These are phyloP conservation scores for Apiotrichum siamense DNA, from an alignment of 1,284 basidiomycete species.

Conservation along the genomic window DNA sequence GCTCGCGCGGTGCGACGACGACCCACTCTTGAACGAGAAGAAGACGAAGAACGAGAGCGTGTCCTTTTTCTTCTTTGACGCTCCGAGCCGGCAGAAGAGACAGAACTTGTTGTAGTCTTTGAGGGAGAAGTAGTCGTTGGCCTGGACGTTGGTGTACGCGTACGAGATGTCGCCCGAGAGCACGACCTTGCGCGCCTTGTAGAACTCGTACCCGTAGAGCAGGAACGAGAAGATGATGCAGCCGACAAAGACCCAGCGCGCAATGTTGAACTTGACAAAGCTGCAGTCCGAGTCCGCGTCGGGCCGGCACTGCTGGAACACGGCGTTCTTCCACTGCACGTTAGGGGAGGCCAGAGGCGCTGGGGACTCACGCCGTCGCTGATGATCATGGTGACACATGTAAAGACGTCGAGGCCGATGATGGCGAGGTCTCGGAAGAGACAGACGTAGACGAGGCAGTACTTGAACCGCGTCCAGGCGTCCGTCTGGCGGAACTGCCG, in stretches of 20 bases:
- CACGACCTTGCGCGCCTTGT: constrained; percentile 89
- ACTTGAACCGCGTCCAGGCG: constrained; percentile 81
- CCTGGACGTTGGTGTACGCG: constrained; percentile 94
- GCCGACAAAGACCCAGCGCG: constrained; percentile 94
- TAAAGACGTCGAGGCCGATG: constrained; percentile 96
- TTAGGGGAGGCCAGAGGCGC: too few species aligned
- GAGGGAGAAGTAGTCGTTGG: constrained; percentile 89
- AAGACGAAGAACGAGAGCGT: constrained; percentile 99
- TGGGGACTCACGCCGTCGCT: constrained; percentile 48
- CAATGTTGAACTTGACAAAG: constrained; percentile 78
- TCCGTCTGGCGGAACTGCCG: constrained; percentile 85
- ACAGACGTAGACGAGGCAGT: constrained; percentile 82
- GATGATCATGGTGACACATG: constrained; percentile 90
- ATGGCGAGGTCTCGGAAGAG: constrained; percentile 93
- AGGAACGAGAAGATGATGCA: constrained; percentile 98
- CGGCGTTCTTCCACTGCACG: constrained; percentile 2
- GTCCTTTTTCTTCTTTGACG: constrained; percentile 92
- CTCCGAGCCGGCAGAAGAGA: constrained; percentile 93
- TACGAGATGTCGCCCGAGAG: constrained; percentile 92
- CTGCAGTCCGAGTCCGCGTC: constrained; percentile 72
- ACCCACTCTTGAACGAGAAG: constrained; percentile 94
- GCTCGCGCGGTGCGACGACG: background rate
- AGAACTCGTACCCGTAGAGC: constrained; percentile 81
- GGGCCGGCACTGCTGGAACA: constrained; percentile 35
- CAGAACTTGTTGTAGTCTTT: constrained; percentile 95